A percentile compares a stretch with the other conserved stretches of the same genome.
phyloP scores from a whole-genome alignment of 139 green algal species.

The Desmodesmus armatus region DNA sequence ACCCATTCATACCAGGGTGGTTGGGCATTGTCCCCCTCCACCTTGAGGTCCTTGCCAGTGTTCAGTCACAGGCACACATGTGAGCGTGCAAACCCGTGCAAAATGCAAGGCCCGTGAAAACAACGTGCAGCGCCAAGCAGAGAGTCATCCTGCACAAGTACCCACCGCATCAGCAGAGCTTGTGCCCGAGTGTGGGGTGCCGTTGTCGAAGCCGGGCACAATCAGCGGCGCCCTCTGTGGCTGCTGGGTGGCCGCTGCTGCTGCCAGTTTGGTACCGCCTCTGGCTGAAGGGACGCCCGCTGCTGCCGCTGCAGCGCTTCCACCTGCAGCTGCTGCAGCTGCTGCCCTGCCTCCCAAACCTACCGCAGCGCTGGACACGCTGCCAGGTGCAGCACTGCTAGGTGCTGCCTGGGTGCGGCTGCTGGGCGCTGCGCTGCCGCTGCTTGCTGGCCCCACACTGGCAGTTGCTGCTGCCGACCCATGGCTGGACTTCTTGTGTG shows the following conservation, averaged over 20 bases:
- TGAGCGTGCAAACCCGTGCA: no score
- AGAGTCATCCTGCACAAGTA: no score
- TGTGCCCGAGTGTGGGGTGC: no score
- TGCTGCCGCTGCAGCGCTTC: not conserved
- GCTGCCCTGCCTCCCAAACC: not conserved
- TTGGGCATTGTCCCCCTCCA: not conserved
- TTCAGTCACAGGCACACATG: not conserved
- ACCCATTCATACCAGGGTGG: no score
- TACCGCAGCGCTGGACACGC: no score
- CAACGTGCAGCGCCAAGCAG: no score
- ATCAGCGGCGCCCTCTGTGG: no score
- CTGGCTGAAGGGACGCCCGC: not conserved
- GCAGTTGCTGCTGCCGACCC: conserved; percentile 2
- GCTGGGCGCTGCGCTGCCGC: conserved; percentile 10
- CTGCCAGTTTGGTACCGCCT: no score
- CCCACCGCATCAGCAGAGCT: not conserved
- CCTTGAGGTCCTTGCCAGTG: not conserved
- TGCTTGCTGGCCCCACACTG: not conserved
- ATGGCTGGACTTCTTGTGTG: not conserved
- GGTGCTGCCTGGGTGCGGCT: conserved; percentile 5
- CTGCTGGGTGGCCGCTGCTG: no score
- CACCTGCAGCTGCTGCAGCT: not conserved
- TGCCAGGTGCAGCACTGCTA: not conserved
- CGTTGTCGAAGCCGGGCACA: no score
- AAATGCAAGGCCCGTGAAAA: no score